A percentile compares a stretch with the other conserved stretches of the same genome.
phyloP scores from a whole-genome alignment of 345 rosid species.

The Dipteronia dyeriana region DNA sequence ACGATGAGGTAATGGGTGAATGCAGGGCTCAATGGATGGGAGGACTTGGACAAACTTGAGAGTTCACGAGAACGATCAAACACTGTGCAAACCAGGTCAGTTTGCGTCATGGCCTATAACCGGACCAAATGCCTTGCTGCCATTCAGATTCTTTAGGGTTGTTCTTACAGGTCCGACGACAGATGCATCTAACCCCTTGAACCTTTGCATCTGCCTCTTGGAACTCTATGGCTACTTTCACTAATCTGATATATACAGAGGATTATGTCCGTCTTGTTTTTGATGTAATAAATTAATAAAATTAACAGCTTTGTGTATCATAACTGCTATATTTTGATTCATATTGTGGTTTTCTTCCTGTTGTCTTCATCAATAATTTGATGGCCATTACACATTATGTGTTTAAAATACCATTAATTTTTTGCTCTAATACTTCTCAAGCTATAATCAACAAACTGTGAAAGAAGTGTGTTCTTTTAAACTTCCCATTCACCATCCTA shows the following conservation, averaged over 20 bases:
- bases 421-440: not conserved
- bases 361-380: too few relatives aligned
- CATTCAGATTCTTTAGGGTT: constrained; percentile 77
- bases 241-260: constrained; percentile 9
- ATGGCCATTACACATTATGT: not conserved
- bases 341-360: too few relatives aligned
- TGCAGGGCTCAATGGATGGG: constrained; percentile 85
- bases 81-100: constrained; percentile 78
- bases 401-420: not conserved
- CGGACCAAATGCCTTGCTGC: constrained; percentile 73
- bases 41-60: constrained; percentile 70
- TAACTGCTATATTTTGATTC: not conserved
- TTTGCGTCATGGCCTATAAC: constrained; percentile 79
- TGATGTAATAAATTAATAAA: not conserved
- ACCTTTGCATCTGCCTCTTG: constrained; percentile 82
- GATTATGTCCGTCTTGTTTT: not conserved
- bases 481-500: not conserved
- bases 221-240: constrained; percentile 90
- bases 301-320: not conserved
- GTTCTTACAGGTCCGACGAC: constrained; percentile 68
- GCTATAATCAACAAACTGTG: not conserved
- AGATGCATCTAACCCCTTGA: constrained; percentile 73
- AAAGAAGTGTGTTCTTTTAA: not conserved
- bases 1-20: not conserved
- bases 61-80: constrained; percentile 75